These are phyloP conservation scores for Fusarium duplospermum DNA, from an alignment of 2,329 filamentous ascomycete genomes.

Conservation along the genomic window DNA sequence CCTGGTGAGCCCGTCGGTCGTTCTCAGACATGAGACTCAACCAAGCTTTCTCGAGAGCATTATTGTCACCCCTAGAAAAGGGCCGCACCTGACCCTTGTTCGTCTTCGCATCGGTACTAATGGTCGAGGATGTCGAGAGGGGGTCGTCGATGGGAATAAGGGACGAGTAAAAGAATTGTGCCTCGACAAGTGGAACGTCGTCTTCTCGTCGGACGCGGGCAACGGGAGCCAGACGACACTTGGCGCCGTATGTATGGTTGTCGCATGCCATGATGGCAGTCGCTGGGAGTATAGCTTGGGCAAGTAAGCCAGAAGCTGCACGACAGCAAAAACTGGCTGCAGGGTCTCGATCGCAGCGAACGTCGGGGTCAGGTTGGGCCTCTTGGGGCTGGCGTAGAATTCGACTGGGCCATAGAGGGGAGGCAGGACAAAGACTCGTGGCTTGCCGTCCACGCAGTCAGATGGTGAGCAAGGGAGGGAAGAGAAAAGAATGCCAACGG, in stretches of 20 bases:
- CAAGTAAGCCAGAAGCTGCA: background rate
- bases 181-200: constrained; percentile 68
- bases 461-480: background rate
- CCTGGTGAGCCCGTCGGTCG: constrained; percentile 60
- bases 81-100: constrained; percentile 75
- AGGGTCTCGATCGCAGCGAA: constrained; percentile 14
- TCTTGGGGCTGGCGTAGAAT: constrained; percentile 25
- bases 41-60: constrained; percentile 84
- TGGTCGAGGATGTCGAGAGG: constrained; percentile 72
- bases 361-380: constrained; percentile 23
- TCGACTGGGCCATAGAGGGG: constrained; percentile 37
- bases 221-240: constrained; percentile 67
- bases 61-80: constrained; percentile 83
- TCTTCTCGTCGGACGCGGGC: constrained; percentile 54
- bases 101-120: constrained; percentile 62
- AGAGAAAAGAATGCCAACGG: background rate
- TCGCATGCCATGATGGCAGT: constrained; percentile 33
- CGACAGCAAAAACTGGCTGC: background rate
- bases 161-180: constrained; percentile 89
- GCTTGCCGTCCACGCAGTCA: constrained; percentile 11
- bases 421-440: constrained; percentile 2
- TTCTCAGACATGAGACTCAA: constrained; percentile 65
- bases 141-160: constrained; percentile 88
- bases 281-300: constrained; percentile 14
- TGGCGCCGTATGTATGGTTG: constrained; percentile 68